A percentile compares a stretch with the other conserved stretches of the same genome.
Conservation (phyloP, 2,329 filamentous ascomycete genomes). For the Colletotrichum musicola region DNA sequence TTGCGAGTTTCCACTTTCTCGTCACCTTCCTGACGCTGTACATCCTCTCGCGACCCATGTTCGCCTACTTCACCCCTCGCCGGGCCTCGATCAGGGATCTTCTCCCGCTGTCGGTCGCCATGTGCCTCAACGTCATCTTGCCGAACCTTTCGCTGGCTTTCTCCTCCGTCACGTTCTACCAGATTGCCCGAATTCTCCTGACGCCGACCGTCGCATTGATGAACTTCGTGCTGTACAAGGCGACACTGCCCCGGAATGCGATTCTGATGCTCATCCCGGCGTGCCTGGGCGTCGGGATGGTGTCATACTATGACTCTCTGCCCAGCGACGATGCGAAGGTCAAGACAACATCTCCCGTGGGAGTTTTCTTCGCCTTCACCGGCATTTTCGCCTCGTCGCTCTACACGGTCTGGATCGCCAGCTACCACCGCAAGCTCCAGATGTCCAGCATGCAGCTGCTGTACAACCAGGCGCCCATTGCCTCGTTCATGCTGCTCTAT, state of each 20-base stretch:
- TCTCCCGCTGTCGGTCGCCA: slow-evolving; percentile 73
- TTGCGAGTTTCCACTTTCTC: slow-evolving; percentile 77
- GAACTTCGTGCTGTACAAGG: slow-evolving; percentile 72
- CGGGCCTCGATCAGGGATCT: slow-evolving; percentile 67
- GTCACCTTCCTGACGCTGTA: slow-evolving; percentile 75
- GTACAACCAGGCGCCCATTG: slow-evolving; percentile 75
- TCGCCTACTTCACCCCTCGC: slow-evolving; percentile 71
- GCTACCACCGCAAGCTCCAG: slow-evolving; percentile 73
- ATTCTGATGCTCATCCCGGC: slow-evolving; percentile 69
- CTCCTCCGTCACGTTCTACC: slow-evolving; percentile 78
- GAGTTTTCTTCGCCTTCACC: slow-evolving; percentile 73
- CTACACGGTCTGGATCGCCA: slow-evolving; percentile 77
- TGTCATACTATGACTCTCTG: slow-evolving; percentile 77
- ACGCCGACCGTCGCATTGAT: slow-evolving; percentile 75
- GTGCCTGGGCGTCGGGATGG: slow-evolving; percentile 73
- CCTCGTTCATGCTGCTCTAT: slow-evolving; percentile 73
- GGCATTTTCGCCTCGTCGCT: slow-evolving; percentile 75
- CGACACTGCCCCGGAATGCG: slow-evolving; percentile 67
- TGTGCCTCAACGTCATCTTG: slow-evolving; percentile 77
- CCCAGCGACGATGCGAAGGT: slow-evolving; percentile 59
- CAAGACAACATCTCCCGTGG: slow-evolving; percentile 68
- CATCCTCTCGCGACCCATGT: slow-evolving; percentile 67
- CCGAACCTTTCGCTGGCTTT: slow-evolving; percentile 77
- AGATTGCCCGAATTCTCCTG: slow-evolving; percentile 75
- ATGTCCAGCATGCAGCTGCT: slow-evolving; percentile 78